Percentiles rank a stretch among this genome's conserved stretches.
These are phyloP conservation scores for Aquilaria sinensis DNA, from an alignment of 345 rosid genomes.

Conservation along the genomic window DNA sequence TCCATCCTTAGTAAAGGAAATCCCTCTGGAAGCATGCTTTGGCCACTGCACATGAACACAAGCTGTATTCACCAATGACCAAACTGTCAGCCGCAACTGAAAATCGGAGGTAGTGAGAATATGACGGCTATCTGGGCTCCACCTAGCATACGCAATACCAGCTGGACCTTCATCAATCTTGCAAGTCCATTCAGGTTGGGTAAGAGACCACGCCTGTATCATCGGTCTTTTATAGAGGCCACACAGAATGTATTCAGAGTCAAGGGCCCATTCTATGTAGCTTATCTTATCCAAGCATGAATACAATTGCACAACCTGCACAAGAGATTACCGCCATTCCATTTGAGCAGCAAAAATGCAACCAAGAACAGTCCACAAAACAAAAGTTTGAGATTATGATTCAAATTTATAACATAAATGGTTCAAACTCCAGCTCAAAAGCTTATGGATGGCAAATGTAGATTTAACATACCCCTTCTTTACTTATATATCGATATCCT, in stretches of 20 bases:
- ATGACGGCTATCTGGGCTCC: constrained; percentile 99
- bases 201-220: constrained; percentile 94
- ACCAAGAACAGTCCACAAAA: no score
- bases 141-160: constrained; percentile 91
- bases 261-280: constrained; percentile 95
- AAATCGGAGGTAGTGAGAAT: constrained; percentile 89
- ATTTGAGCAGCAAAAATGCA: no score
- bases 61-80: constrained; percentile 91
- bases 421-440: no score
- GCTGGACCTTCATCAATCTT: constrained; percentile 98
- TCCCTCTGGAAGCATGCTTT: constrained; percentile 85
- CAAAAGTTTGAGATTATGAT: no score
- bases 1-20: constrained; percentile 81
- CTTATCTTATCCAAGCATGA: constrained; percentile 97
- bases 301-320: constrained; percentile 96
- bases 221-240: constrained; percentile 84
- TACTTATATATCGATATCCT: no score
- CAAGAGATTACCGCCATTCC: constrained; percentile 5
- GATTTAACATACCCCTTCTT: no score
- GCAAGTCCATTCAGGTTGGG: constrained; percentile 97
- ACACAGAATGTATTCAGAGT: constrained; percentile 90
- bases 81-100: constrained; percentile 81
- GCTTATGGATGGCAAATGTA: no score
- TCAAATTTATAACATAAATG: no score
- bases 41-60: constrained; percentile 96